These are phyloP conservation scores for Pichia insulana DNA, from an alignment of 805 yeast genomes.

Conservation along the genomic window DNA sequence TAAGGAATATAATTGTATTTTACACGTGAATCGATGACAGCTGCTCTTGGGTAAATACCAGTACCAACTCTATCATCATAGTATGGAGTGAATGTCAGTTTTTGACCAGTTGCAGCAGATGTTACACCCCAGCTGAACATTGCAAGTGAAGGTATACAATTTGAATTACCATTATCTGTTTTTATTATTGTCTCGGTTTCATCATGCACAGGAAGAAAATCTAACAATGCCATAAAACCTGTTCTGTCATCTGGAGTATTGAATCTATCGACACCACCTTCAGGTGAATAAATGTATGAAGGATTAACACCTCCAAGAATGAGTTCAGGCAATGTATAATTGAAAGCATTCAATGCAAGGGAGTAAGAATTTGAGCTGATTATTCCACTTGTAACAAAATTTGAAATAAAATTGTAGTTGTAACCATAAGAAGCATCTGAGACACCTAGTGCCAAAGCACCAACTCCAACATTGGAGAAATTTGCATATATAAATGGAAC, in stretches of 20 bases:
- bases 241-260: conserved; percentile 33
- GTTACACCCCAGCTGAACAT: conserved; percentile 37
- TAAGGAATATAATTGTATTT: conserved; percentile 45
- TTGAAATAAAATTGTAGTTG: conserved; percentile 27
- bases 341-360: conserved; percentile 28
- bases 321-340: conserved; percentile 27
- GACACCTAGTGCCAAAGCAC: conserved; percentile 39
- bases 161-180: conserved; percentile 13
- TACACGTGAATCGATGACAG: conserved; percentile 49
- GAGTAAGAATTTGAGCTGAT: conserved; percentile 38
- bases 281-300: conserved; percentile 23
- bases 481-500: conserved; percentile 32
- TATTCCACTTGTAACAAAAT: conserved; percentile 22
- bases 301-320: conserved; percentile 54
- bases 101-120: conserved; percentile 21
- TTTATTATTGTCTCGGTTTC: conserved; percentile 7
- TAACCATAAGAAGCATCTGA: conserved; percentile 13
- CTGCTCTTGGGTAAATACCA: conserved; percentile 37
- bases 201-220: conserved; percentile 37
- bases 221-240: conserved; percentile 25
- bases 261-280: conserved; percentile 2
- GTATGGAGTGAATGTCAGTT: conserved; percentile 24
- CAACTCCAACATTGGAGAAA: conserved; percentile 29
- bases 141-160: conserved; percentile 35
- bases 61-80: conserved; percentile 33